These are phyloP conservation scores for Lyophyllum semitale DNA, from an alignment of 768 basidiomycete genomes.

Conservation along the genomic window DNA sequence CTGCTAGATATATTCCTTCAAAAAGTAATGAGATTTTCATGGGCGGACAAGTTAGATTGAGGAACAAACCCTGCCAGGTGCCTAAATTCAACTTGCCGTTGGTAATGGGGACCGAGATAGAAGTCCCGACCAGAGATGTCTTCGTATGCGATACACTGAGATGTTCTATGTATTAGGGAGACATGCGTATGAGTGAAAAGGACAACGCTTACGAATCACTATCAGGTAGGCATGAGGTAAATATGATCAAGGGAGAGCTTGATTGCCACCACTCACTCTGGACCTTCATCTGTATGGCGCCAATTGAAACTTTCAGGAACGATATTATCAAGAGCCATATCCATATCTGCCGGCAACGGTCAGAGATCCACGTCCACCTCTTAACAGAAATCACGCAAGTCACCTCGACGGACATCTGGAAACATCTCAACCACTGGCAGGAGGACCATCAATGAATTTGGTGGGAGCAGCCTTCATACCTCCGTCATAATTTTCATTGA, in stretches of 20 bases:
- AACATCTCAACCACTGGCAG: background rate
- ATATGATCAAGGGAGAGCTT: constrained; percentile 4
- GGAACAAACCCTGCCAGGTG: constrained; percentile 84
- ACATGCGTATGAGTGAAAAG: constrained; percentile 1
- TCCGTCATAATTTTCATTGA: constrained; percentile 90
- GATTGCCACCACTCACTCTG: constrained; percentile 60
- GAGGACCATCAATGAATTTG: constrained; percentile 20
- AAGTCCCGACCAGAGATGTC: constrained; percentile 80
- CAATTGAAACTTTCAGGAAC: constrained; percentile 84
- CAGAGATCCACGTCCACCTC: background rate
- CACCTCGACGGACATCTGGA: constrained; percentile 37
- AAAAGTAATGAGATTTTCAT: background rate
- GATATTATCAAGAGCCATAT: constrained; percentile 88
- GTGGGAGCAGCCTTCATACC: constrained; percentile 48
- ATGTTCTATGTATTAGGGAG: background rate
- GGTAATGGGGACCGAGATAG: constrained; percentile 83
- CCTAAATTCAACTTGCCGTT: constrained; percentile 78
- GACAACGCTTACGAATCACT: constrained; percentile 71
- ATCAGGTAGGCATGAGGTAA: constrained; percentile 7
- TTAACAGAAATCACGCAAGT: background rate
- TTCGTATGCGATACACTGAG: constrained; percentile 88
- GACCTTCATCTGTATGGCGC: constrained; percentile 90
- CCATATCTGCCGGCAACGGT: constrained; percentile 66
- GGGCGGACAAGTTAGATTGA: background rate
- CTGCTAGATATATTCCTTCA: constrained; percentile 82